Evolutionary conservation across 306 rosid species (phyloP), one percentile per base, ranked within the genome.

Genomic region (Malus sieversii): DNA sequence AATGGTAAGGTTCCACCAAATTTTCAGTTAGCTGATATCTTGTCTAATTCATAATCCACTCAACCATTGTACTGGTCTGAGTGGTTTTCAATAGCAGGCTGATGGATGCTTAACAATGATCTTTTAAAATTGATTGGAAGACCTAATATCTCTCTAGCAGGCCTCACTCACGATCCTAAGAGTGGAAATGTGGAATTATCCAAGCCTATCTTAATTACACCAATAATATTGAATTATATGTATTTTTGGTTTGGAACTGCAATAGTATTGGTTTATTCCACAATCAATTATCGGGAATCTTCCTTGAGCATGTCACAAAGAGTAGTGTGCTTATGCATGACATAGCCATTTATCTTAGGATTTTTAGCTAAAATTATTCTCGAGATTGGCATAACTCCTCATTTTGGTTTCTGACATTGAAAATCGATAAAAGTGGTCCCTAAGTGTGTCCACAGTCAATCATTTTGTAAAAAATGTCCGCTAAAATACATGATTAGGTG

Each of bases 41-140:
- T 69, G 20, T 60, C 8, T 65, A 77, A 80, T 82, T 84, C 80
- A 40, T 70, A 66, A 66, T 74, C 84, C 27, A 79, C 77, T 73
- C 86, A 66, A 75, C 71, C 38, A 48, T 66, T 61, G 4, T 72
- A 7, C n/a, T 32, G 10, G 68, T 63, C 22, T 61, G 18, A 51
- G 81, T 81, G 80, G 66, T 76, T 66, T 30, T 11, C 12, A 68
- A 64, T 68, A 67, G 63, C 80, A 77, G 75, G 35, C 35, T 10
- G 45, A 19, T 64, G 68, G 45, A 64, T 64, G 68, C 25, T 8
- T 18, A 32, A 30, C 68, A 2, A 64, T 38, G 16, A 3, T 13
- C 62, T n/a, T 58, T 58, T 58, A 27, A 58, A 58, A 58, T 58
- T 57, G 29, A 57, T n/a, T 58, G 29, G 62, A 58, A n/a, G 62